Evolutionary conservation across 2,329 filamentous ascomycete species (phyloP).

Genomic region (Tolypocladium capitatum): DNA sequence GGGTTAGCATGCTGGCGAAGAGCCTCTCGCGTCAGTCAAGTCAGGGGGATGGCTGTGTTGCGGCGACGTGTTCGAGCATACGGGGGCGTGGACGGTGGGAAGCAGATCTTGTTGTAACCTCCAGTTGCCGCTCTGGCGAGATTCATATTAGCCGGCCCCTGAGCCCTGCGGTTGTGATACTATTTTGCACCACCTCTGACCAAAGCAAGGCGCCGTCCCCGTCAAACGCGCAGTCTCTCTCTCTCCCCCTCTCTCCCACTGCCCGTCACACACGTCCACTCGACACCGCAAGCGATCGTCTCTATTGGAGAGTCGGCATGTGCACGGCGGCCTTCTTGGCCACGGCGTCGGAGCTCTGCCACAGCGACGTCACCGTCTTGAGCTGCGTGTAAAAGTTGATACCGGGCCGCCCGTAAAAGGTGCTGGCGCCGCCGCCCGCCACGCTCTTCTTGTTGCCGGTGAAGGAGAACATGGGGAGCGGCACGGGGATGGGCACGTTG

Average conservation of each 20-base stretch:
- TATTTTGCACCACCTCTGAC: not conserved
- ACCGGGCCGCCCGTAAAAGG: constrained; percentile 89
- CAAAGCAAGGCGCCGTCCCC: not conserved
- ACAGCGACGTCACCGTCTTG: constrained; percentile 93
- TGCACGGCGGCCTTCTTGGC: constrained; percentile 73
- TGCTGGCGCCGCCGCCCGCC: constrained; percentile 81
- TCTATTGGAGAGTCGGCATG: constrained; percentile 54
- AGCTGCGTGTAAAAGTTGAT: constrained; percentile 92
- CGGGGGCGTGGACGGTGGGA: no score
- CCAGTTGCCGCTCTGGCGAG: not conserved
- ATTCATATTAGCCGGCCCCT: not conserved
- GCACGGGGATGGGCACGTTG: constrained; percentile 68
- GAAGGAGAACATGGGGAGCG: constrained; percentile 59
- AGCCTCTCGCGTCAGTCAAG: no score
- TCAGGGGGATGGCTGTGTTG: no score
- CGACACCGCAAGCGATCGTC: not conserved
- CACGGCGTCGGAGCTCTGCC: constrained; percentile 75
- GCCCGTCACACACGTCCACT: not conserved
- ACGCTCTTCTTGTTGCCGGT: constrained; percentile 79
- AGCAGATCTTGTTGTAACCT: no score
- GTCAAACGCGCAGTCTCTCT: not conserved
- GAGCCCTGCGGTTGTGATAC: not conserved
- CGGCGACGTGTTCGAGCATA: no score
- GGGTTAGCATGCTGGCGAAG: not conserved
- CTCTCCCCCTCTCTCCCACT: no score